These are phyloP conservation scores for Daldinia eschscholtzii DNA, from an alignment of 2,329 filamentous ascomycete genomes.

Conservation along the genomic window DNA sequence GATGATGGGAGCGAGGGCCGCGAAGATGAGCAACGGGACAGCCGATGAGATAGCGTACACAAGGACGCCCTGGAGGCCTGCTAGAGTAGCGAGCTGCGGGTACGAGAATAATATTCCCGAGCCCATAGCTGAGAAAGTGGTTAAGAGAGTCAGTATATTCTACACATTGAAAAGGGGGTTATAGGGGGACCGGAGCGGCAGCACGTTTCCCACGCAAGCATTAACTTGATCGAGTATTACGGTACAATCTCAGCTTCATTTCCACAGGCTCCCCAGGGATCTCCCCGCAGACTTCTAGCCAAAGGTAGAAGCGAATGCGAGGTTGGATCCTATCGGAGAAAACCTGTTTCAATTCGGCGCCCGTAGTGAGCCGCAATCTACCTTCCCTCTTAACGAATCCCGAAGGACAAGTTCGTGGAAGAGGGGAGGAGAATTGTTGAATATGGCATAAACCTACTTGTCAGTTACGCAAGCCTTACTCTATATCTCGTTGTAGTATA, in stretches of 20 bases:
- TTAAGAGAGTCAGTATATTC: slow-evolving; percentile 56
- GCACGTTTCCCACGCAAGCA: slow-evolving; percentile 98
- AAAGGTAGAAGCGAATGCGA: slow-evolving; percentile 38
- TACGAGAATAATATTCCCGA: slow-evolving; percentile 88
- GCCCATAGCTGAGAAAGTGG: slow-evolving; percentile 76
- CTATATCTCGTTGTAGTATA: slow-evolving; percentile 37
- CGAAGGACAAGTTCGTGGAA: slow-evolving; percentile 7
- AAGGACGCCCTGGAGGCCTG: slow-evolving; percentile 82
- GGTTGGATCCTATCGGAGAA: slow-evolving; percentile 64
- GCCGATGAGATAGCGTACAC: slow-evolving; percentile 81
- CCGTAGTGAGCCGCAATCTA: slow-evolving; percentile 83
- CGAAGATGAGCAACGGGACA: slow-evolving; percentile 80
- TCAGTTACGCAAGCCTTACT: slow-evolving; percentile 50
- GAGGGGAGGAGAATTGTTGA: slow-evolving; percentile 54
- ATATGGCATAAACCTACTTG: slow-evolving; percentile 60
- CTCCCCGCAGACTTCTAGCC: slow-evolving; percentile 51
- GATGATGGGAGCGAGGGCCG: slow-evolving; percentile 80
- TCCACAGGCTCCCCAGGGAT: slow-evolving; percentile 55
- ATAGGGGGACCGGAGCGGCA: slow-evolving; percentile 76
- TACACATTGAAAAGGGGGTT: slow-evolving; percentile 46
- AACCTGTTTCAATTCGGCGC: slow-evolving; percentile 73
- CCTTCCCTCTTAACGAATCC: slow-evolving; percentile 42
- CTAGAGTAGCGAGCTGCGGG: slow-evolving; percentile 82
- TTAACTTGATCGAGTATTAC: slow-evolving; percentile 99
- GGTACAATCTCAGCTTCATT: slow-evolving; percentile 94